Evolutionary conservation across 345 rosid species (phyloP).

Genomic region (Brassica cretica): DNA sequence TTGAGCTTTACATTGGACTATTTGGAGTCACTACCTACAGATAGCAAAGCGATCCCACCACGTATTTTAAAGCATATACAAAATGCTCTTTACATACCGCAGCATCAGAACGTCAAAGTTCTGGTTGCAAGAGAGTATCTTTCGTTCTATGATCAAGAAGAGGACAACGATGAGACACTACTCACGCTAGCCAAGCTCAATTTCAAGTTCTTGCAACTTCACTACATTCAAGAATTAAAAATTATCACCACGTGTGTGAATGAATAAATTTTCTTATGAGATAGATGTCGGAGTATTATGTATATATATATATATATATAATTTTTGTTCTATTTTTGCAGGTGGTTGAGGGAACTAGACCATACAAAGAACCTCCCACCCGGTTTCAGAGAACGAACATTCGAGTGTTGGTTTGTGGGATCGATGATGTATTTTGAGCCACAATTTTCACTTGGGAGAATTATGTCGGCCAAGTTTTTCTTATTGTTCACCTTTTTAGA

Average conservation of each 20-base stretch:
- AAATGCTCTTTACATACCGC: conserved; percentile 18
- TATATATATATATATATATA: too few species aligned
- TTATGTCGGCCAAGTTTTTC: conserved; percentile 17
- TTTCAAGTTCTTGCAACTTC: conserved; percentile 21
- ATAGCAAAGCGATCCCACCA: not conserved
- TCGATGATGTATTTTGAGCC: conserved; percentile 13
- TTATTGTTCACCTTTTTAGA: not conserved
- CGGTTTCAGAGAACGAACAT: not conserved
- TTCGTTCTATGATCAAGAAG: conserved; percentile 15
- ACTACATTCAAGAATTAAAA: conserved; percentile 20
- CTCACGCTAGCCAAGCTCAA: conserved; percentile 20
- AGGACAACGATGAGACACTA: not conserved
- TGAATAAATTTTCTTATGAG: not conserved
- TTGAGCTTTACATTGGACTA: not conserved
- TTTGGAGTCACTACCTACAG: not conserved
- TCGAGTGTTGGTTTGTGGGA: conserved; percentile 8
- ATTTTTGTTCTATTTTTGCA: not conserved
- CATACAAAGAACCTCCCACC: not conserved
- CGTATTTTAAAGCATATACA: not conserved
- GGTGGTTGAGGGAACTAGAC: conserved; percentile 20
- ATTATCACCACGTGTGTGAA: conserved; percentile 15
- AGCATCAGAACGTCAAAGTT: not conserved
- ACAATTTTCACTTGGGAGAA: conserved; percentile 22
- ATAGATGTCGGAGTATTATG: not conserved
- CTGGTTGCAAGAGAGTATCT: conserved; percentile 22